Conservation (phyloP, 2,329 filamentous ascomycete genomes). For the Metarhizium anisopliae region DNA sequence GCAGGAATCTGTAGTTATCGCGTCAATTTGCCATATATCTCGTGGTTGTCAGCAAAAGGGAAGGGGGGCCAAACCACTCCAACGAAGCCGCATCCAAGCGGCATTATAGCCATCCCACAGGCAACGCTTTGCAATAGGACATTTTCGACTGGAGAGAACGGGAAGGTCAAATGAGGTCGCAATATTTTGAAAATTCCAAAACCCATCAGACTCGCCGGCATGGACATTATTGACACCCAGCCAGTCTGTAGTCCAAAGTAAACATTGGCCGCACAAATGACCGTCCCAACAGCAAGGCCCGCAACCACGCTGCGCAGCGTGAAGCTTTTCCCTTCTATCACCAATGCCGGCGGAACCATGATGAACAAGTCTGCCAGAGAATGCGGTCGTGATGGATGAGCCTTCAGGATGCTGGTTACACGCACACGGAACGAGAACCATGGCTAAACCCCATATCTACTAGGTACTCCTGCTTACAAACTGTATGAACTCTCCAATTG, state of each 20-base stretch:
- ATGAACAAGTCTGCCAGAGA: background rate
- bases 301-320: constrained; percentile 72
- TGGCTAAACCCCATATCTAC: background rate
- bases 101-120: constrained; percentile 93
- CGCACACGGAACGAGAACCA: background rate
- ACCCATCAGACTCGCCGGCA: constrained; percentile 89
- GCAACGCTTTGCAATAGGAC: constrained; percentile 94
- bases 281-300: constrained; percentile 73
- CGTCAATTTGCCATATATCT: constrained; percentile 2
- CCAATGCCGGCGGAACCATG: constrained; percentile 5
- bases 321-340: constrained; percentile 57
- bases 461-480: too few species aligned
- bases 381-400: background rate
- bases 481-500: too few species aligned
- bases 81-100: constrained; percentile 88
- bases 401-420: too few species aligned
- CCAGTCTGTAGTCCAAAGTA: constrained; percentile 94
- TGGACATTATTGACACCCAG: constrained; percentile 76
- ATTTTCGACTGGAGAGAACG: constrained; percentile 92
- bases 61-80: constrained; percentile 51
- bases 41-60: background rate
- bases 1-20: constrained; percentile 57
- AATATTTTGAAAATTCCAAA: constrained; percentile 88
- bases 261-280: constrained; percentile 96
- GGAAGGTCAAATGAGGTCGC: constrained; percentile 61